phyloP scores from a whole-genome alignment of 2,329 filamentous ascomycete species.

The Leptosphaerulina australis region DNA sequence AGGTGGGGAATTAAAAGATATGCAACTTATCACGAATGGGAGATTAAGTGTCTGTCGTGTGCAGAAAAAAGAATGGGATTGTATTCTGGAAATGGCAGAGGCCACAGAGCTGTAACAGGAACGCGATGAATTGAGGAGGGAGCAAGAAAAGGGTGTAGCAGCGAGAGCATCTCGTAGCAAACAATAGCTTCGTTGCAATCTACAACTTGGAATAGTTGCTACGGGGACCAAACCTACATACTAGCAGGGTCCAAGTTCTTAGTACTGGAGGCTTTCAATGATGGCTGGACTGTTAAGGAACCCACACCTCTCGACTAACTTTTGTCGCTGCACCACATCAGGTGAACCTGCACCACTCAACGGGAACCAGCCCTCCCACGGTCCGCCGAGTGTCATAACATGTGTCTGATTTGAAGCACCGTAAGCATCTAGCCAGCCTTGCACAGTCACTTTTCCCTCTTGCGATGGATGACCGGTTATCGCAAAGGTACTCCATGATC shows the following conservation, averaged over 20 bases:
- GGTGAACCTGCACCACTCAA: constrained; percentile 46
- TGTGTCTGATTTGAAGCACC: constrained; percentile 23
- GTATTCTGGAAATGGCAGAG: constrained; percentile 61
- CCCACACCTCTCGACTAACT: constrained; percentile 54
- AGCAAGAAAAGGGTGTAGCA: constrained; percentile 16
- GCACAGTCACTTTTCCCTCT: constrained; percentile 20
- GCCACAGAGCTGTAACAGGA: too few relatives aligned
- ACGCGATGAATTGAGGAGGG: too few relatives aligned
- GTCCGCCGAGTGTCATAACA: constrained; percentile 50
- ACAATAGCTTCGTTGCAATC: background rate
- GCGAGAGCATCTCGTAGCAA: too few relatives aligned
- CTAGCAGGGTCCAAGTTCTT: background rate
- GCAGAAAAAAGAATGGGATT: constrained; percentile 67
- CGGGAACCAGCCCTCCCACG: constrained; percentile 52
- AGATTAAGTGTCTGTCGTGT: constrained; percentile 81
- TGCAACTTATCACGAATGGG: constrained; percentile 84
- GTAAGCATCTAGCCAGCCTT: constrained; percentile 14
- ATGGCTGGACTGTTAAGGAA: constrained; percentile 56
- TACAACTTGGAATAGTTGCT: too few relatives aligned
- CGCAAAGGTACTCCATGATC: constrained; percentile 58
- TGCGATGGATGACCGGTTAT: constrained; percentile 31
- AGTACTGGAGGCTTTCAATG: constrained; percentile 49
- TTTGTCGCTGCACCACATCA: constrained; percentile 45
- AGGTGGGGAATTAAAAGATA: constrained; percentile 66
- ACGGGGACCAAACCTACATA: background rate